Base-by-base conservation (phyloP, 352 stramenopile genomes). In the Pythium insidiosum region DNA sequence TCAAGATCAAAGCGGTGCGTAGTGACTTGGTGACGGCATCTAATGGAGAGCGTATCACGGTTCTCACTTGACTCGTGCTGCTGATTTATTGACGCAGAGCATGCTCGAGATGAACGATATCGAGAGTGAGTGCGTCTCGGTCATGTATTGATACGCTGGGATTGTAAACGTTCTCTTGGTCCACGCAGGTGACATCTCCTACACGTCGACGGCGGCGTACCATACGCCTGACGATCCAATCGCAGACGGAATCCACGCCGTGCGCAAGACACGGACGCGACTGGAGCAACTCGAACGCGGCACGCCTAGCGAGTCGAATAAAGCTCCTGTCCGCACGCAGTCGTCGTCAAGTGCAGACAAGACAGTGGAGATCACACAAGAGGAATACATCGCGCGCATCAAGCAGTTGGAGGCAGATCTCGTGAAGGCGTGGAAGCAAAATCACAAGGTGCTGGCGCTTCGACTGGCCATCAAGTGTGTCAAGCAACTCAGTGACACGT, bases 401-500 rank as follows among this genome's bases (percentile, higher is more conserved):
- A 73, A 85, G 34, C 63, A 74, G 30, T 85, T 97, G 68, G 45
- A 94, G 34, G 65, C 50, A 16, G 63, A 84, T 24, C 47, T 95
- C 22, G 52, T 81, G 1, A 50, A 57, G 4, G 82, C 62, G 6
- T 97, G 88, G 88, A 50, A 76, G 12, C 70, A 82, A 13, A 89
- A 95, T 24, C 66, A 94, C 29, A 93, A 94, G 40, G 88, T 97
- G 2, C 56, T 79, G 23, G 79, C 82, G 1, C 71, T 97, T 6
- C 88, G 92, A 4, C 82, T 96, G 46, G 79, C 87, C 1, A 95
- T 97, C 51, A 93, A 96, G 53, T 82, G 79, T 38, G 73, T 95
- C 7, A 97, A 96, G 45, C 58, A 96, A 7, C 58, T 97, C 1
- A 73, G 70, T 0, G 83, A 96, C 53, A 87, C 68, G 1, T 61